phyloP scores from a whole-genome alignment of 148 eudicot genomes.

The Gaultheria prostrata region DNA sequence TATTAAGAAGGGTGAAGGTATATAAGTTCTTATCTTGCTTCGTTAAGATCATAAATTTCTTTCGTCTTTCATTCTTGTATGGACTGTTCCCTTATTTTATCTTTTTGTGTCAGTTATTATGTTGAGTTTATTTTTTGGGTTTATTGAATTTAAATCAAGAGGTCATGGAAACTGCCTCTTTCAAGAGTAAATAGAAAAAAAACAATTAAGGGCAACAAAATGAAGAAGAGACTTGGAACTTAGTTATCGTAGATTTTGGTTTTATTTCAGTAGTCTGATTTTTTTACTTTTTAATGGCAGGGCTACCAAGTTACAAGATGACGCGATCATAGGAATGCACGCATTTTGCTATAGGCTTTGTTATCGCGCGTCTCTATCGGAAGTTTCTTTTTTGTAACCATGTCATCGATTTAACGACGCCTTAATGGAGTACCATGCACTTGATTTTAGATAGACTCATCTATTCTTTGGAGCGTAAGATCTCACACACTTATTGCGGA shows the following conservation, averaged over 20 bases:
- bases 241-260: background rate
- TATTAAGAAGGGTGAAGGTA: slow-evolving; percentile 78
- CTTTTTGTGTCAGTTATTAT: too few species aligned
- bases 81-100: background rate
- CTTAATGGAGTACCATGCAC: background rate
- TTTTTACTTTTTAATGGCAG: slow-evolving; percentile 12
- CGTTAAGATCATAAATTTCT: background rate
- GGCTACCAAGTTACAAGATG: slow-evolving; percentile 32
- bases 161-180: background rate
- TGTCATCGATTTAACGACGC: background rate
- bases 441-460: background rate
- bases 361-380: too few species aligned
- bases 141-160: background rate
- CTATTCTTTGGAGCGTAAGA: background rate
- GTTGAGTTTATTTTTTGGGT: too few species aligned
- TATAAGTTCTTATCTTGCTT: slow-evolving; percentile 9
- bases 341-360: background rate
- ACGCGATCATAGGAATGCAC: slow-evolving; percentile 5
- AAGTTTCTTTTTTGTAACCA: background rate
- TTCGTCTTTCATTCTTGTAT: background rate
- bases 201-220: background rate
- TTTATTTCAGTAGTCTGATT: background rate
- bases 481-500: background rate
- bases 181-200: background rate
- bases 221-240: background rate